Base-by-base conservation (phyloP, 2,329 filamentous ascomycete species). In the Fusarium sp. region DNA sequence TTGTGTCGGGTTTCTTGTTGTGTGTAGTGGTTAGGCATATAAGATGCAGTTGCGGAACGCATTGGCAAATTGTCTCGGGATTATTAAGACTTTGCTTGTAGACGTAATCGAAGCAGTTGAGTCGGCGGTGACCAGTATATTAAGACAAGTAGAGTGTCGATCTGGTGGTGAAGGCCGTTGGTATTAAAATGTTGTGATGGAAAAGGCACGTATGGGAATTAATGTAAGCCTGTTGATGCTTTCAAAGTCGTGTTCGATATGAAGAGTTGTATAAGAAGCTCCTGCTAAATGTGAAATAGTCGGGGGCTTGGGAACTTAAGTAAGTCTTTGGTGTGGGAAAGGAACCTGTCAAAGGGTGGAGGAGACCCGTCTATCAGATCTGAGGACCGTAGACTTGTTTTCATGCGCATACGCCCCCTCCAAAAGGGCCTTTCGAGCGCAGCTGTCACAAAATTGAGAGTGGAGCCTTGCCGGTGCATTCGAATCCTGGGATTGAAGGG, bases 1-100 rank as follows among this genome's bases (percentile, higher is more conserved):
- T 85, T 84, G 66, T 81, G 81, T 60, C 80, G 74, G 73, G 60
- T 54, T 65, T 65, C 60, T 53, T 73, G 69, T 41, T 71, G 69
- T 58, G 66, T 46, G 65, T 75, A 72, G 24, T 75, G 72, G 44
- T 61, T 75, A 70, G 78, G 73, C 78, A 77, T 77, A 71, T 78
- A 75, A 58, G 75, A 72, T 54, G 71, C 67, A 65, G 74, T 71
- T 72, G 65, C 53, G 58, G 62, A 71, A 70, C 70, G 74, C 74
- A 75, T 75, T 73, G 69, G 71, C 41, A 32, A 24, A 24, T 29
- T 51, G 49, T 60, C 29, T 63, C 49, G 48, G 58, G 61, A 61
- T 69, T 73, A 72, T 55, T 45, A 43, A 58, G 47, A 27, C 44
- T 66, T 66, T 61, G 47, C 56, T 57, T 57, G 62, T 48, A 60